phyloP scores from a whole-genome alignment of 2,329 filamentous ascomycete species.

The Ceratocystiopsis sp. region DNA sequence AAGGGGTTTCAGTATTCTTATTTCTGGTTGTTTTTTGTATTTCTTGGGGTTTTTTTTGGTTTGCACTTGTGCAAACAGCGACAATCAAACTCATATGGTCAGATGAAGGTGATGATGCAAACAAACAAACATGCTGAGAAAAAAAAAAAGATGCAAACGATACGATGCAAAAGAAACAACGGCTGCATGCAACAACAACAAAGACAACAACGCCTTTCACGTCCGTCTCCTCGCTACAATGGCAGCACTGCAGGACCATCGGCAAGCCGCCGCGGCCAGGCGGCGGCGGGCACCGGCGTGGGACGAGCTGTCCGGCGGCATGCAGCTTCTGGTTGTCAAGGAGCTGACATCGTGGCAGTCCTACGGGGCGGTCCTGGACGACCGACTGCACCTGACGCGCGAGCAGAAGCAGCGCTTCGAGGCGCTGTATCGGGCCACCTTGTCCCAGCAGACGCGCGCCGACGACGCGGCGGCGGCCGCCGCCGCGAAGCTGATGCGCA shows the following conservation, averaged over 20 bases:
- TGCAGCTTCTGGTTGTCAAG: constrained; percentile 9
- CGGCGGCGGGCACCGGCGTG: not conserved
- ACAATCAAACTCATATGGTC: too few species aligned
- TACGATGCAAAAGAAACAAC: too few species aligned
- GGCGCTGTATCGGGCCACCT: constrained; percentile 1
- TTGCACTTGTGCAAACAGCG: too few species aligned
- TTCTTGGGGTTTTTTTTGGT: not conserved
- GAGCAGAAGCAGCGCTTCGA: constrained; percentile 2
- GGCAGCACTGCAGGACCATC: not conserved
- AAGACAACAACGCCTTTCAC: too few species aligned
- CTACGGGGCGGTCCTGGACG: not conserved
- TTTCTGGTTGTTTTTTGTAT: not conserved
- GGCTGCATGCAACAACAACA: too few species aligned
- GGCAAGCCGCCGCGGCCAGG: not conserved
- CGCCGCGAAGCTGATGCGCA: not conserved
- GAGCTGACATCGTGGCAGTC: constrained; percentile 4
- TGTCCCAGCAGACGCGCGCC: too few species aligned
- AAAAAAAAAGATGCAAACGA: too few species aligned
- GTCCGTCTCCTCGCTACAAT: too few species aligned
- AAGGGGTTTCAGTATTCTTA: not conserved
- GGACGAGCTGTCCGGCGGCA: constrained; percentile 4
- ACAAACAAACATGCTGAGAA: too few species aligned
- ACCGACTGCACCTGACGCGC: constrained; percentile 2
- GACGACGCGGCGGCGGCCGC: too few species aligned
- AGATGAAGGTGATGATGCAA: too few species aligned